Base-by-base conservation (phyloP, 2,329 filamentous ascomycete species). In the Colletotrichum siamense region DNA sequence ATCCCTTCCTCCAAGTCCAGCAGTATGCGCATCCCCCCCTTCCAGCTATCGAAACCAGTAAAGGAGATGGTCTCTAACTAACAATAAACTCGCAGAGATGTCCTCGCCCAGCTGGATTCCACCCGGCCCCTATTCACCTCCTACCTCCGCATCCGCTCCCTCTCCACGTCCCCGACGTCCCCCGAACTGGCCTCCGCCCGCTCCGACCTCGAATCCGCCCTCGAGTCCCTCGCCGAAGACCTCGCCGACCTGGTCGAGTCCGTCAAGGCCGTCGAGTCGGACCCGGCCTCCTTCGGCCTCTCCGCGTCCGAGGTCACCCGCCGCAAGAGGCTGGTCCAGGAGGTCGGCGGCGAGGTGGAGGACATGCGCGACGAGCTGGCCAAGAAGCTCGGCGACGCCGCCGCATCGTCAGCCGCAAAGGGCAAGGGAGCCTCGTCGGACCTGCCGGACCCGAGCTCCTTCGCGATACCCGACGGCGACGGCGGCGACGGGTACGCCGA, bases 101-200 rank as follows among this genome's bases (percentile, higher is more conserved):
- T 99, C 79, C 93, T 98, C 79, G 88, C 93, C 78, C 94, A 98
- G 77, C 93, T 99, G 78, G 91, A 94, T 79, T 92, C 92, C 16
- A 94, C 95, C 69, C 94, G 96, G 12, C 94, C 96, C 69, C 93
- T 98, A 73, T 98, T 98, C 89, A 93, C 95, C 78, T 98, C 96
- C 18, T 99, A 98, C 88, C 91, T 98, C 59, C 96, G 97, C 83
- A 99, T 99, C 87, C 95, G 96, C 82, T 97, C 96, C 62, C 93
- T 98, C 30, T 91, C 93, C 75, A 93, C 93, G 55, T 91, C 92
- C 10, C 87, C 93, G 16, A 89, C 89, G 59, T 96, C 95, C 22
- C 96, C 95, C 15, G 97, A 99, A 84, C 95, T 99, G 76, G 92
- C 95, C 82, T 92, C 94, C 69, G 96, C 94, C 62, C 91, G 93